phyloP scores from a whole-genome alignment of 2,329 filamentous ascomycete species.

The Fonsecaea pugnacius region DNA sequence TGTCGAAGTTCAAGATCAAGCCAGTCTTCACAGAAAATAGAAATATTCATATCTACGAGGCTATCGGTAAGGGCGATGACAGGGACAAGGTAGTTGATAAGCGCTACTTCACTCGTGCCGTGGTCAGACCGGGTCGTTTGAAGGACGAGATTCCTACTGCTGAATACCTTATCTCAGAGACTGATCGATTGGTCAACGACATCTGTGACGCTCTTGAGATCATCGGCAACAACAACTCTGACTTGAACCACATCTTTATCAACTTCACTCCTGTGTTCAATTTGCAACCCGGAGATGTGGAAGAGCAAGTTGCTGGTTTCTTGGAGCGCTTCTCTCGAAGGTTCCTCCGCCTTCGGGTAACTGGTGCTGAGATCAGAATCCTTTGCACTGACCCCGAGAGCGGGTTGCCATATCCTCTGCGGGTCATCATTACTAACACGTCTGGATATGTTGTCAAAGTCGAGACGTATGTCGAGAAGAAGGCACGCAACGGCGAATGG shows the following conservation, averaged over 20 bases:
- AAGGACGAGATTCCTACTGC: constrained; percentile 98
- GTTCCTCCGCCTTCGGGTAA: constrained; percentile 94
- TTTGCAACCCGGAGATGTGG: constrained; percentile 83
- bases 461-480: constrained; percentile 96
- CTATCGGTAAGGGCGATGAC: constrained; percentile 89
- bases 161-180: constrained; percentile 97
- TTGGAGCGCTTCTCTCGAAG: constrained; percentile 93
- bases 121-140: constrained; percentile 90
- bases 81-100: constrained; percentile 74
- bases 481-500: constrained; percentile 98
- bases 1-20: constrained; percentile 97
- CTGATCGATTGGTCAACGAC: constrained; percentile 94
- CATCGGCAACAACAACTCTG: constrained; percentile 98
- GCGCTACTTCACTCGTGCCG: constrained; percentile 96
- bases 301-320: constrained; percentile 92
- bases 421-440: constrained; percentile 96
- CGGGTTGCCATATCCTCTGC: constrained; percentile 84
- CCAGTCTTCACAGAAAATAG: constrained; percentile 99
- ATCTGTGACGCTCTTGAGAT: constrained; percentile 98
- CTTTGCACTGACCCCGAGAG: constrained; percentile 90
- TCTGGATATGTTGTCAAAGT: constrained; percentile 97
- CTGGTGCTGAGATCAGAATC: constrained; percentile 96
- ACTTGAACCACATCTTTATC: constrained; percentile 99
- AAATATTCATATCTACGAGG: constrained; percentile 99
- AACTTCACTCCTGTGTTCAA: constrained; percentile 99